Evolutionary conservation across 768 basidiomycete species (phyloP), one percentile per base, ranked within the genome.

Genomic region (Suillus hirtellus): DNA sequence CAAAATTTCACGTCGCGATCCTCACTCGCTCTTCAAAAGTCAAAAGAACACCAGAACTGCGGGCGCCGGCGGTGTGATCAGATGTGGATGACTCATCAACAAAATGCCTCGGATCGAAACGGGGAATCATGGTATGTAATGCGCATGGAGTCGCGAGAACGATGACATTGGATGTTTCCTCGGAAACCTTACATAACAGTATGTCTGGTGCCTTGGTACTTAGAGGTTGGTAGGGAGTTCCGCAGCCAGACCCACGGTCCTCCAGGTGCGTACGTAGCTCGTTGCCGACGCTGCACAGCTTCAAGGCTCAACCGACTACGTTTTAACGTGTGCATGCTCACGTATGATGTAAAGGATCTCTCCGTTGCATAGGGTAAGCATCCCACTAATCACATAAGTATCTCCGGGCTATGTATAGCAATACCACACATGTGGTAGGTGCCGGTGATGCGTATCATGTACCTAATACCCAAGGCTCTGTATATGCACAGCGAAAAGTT

Each of bases 31-130:
- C 52, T 19, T 12, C 5, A 12, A 34, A 53, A 53, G 35, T 12
- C 5, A 12, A 34, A 53, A 53, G 35, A 34, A 35, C 19, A n/a
- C 6, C 52, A 53, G 19, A 24, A 11, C 10, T 53, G 2, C 34
- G 35, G 52, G 31, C 17, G 42, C 11, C 38, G 21, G 14, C 21
- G 21, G 47, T 49, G 14, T 50, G 49, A 31, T 31, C 31, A 31
- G 31, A 31, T 31, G 31, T 31, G 31, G 0, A 31, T 31, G 31
- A 31, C 31, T 31, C 31, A 31, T 31, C 31, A 31, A 31, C 5
- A 19, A 19, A 53, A 53, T 6, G 52, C 53, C 53, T 55, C 53
- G 53, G 53, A 55, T 55, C 53, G 53, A 21, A 55, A 12, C n/a
- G 31, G n/a, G 34, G 53, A 19, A 53, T 35, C 27, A n/a, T 53